A percentile compares a stretch with the other conserved stretches of the same genome.
Evolutionary conservation across 2,329 filamentous ascomycete species (phyloP).

Genomic region (Xenoacremonium recifei): DNA sequence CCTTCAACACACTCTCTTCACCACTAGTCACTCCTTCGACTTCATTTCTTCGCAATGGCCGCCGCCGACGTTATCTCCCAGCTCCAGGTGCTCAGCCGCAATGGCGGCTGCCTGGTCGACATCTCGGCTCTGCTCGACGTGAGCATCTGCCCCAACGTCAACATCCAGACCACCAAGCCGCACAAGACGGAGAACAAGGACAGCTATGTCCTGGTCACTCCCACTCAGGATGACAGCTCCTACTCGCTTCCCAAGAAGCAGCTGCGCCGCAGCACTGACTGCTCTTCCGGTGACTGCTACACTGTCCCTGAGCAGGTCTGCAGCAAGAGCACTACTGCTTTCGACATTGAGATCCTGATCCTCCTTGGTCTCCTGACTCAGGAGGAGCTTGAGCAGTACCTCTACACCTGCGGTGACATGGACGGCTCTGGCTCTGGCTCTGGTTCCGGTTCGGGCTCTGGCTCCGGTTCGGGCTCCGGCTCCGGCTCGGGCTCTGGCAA

Average conservation of each 20-base stretch:
- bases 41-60: constrained; percentile 13
- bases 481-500: neutral
- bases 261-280: constrained; percentile 7
- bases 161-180: constrained; percentile 14
- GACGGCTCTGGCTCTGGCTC: no score
- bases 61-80: constrained; percentile 18
- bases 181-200: constrained; percentile 17
- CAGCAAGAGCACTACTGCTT: constrained; percentile 16
- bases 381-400: constrained; percentile 21
- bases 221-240: constrained; percentile 10
- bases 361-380: constrained; percentile 18
- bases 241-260: constrained; percentile 1
- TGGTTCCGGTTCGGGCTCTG: no score
- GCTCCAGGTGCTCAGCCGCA: constrained; percentile 18
- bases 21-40: constrained; percentile 8
- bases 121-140: constrained; percentile 18
- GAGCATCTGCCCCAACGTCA: constrained; percentile 19
- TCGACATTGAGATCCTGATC: constrained; percentile 20
- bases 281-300: constrained; percentile 8
- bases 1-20: constrained; percentile 2
- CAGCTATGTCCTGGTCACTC: constrained; percentile 19
- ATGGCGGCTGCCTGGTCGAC: constrained; percentile 20
- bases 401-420: constrained; percentile 12
- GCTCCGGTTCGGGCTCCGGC: neutral
- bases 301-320: constrained; percentile 18